Percentiles rank a stretch among this genome's conserved stretches.
phyloP scores from a whole-genome alignment of 495 filamentous ascomycete genomes.

The Penicillium samsonianum region DNA sequence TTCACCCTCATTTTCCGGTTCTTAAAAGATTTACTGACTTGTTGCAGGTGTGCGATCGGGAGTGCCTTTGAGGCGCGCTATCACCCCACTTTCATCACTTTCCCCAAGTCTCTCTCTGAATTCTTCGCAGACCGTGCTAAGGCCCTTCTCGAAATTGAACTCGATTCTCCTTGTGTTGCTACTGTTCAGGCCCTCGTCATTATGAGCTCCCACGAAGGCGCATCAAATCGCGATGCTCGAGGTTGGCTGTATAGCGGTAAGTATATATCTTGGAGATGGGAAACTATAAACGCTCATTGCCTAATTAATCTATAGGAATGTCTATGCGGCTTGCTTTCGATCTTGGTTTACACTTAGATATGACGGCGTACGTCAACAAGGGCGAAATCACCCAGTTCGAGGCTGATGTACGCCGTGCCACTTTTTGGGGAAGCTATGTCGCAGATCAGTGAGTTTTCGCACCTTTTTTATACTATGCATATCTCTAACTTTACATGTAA shows the following conservation, averaged over 20 bases:
- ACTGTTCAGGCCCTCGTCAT: constrained; percentile 53
- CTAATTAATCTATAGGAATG: constrained; percentile 40
- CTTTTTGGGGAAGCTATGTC: constrained; percentile 55
- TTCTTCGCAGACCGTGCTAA: constrained; percentile 54
- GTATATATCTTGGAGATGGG: background rate
- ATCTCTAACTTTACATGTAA: constrained; percentile 5
- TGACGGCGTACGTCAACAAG: constrained; percentile 46
- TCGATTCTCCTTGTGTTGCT: constrained; percentile 52
- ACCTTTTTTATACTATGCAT: background rate
- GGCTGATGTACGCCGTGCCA: constrained; percentile 45
- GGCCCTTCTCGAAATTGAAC: constrained; percentile 50
- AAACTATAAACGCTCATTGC: background rate
- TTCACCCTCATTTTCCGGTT: background rate
- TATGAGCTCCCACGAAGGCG: constrained; percentile 49
- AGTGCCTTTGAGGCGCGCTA: constrained; percentile 50
- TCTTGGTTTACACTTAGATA: constrained; percentile 52
- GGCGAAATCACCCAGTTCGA: constrained; percentile 46
- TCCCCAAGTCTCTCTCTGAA: constrained; percentile 48
- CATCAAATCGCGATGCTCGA: constrained; percentile 50
- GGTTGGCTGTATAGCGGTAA: constrained; percentile 54
- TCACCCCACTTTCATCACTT: constrained; percentile 49
- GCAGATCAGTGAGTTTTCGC: constrained; percentile 47
- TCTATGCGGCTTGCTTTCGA: constrained; percentile 54
- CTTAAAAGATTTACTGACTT: constrained; percentile 7
- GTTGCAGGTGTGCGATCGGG: constrained; percentile 48